Base-by-base conservation (phyloP, 179 eudicot genomes). In the Amaranthus tricolor region DNA sequence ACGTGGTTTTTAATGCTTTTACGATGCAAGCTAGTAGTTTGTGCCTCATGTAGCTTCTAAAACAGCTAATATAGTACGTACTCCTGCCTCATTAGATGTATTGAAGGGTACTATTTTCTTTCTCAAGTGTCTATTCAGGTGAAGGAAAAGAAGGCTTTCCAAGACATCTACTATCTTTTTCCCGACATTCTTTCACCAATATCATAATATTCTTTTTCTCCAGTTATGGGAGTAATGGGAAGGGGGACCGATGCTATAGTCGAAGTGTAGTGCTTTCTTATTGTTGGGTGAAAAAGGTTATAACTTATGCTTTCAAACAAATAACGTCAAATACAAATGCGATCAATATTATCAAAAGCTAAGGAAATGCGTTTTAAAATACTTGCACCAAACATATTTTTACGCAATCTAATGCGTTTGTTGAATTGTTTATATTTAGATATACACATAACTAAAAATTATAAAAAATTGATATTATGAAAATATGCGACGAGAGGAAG, bases 151-250 rank as follows among this genome's bases (percentile, higher is more conserved):
- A 40, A 58, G 59, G 40, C 71, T 72, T 78, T 72, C 48, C 62
- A 14, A 66, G 55, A 66, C 10, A 20, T 19, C 45, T 47, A 12
- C 66, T 6, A 16, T 47, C 59, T 71, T 55, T 71, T 58, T 0
- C 51, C 75, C 64, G 64, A 76, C 78, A 69, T 54, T 77, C 64
- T 62, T 63, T 47, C 57, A 40, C 50, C 74, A n/a, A n/a, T 70
- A 54, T 20, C 0, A 3, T 15, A 44, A 43, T 21, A 70, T 21
- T 52, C 13, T 50, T 49, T 66, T 66, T 58, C 31, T 24, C 31
- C 24, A 62, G 56, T 43, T 4, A 11, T 16, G 13, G 16, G 14
- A 71, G 9, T 16, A n/a, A n/a, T 7, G 19, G 60, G 55, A 6
- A n/a, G n/a, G 73, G 65, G 55, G 59, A 55, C 58, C n/a, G 11